phyloP scores from a whole-genome alignment of 495 filamentous ascomycete species.

The Aspergillus taichungensis region DNA sequence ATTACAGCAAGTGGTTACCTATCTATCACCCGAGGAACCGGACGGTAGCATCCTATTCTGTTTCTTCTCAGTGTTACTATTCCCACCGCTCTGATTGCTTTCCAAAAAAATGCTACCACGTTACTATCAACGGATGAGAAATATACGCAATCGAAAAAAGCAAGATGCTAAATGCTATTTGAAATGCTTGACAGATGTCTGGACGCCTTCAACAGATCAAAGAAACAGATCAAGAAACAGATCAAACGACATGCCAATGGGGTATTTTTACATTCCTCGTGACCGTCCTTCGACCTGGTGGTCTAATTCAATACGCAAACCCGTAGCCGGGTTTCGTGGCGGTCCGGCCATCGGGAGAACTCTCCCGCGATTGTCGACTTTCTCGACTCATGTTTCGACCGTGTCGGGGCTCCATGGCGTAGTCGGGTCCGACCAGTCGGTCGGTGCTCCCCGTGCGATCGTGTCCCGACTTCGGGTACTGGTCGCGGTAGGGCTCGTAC shows the following conservation, averaged over 20 bases:
- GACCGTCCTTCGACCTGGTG: neutral
- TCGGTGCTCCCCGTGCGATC: conserved; percentile 32
- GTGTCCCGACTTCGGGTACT: conserved; percentile 17
- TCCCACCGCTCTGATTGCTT: neutral
- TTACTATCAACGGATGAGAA: no score
- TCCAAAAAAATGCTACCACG: conserved; percentile 4
- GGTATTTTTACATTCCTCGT: no score
- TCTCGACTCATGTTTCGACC: conserved; percentile 31
- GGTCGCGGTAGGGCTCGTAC: conserved; percentile 37
- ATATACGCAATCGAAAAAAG: no score
- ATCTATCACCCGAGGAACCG: no score
- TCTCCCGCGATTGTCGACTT: conserved; percentile 20
- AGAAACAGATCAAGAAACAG: no score
- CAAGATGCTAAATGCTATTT: no score
- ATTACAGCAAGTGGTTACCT: no score
- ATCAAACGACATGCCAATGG: no score
- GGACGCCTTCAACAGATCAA: no score
- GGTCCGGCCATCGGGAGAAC: conserved; percentile 27
- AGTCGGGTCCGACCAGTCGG: conserved; percentile 30
- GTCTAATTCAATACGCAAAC: conserved; percentile 31
- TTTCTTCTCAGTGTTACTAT: no score
- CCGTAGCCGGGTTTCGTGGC: conserved; percentile 34
- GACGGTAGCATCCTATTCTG: no score
- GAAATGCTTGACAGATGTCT: no score
- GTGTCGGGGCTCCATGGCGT: conserved; percentile 23